Percentiles rank a stretch among this genome's conserved stretches.
phyloP scores from a whole-genome alignment of 108 stramenopile species.

The Discostella pseudostelligera region DNA sequence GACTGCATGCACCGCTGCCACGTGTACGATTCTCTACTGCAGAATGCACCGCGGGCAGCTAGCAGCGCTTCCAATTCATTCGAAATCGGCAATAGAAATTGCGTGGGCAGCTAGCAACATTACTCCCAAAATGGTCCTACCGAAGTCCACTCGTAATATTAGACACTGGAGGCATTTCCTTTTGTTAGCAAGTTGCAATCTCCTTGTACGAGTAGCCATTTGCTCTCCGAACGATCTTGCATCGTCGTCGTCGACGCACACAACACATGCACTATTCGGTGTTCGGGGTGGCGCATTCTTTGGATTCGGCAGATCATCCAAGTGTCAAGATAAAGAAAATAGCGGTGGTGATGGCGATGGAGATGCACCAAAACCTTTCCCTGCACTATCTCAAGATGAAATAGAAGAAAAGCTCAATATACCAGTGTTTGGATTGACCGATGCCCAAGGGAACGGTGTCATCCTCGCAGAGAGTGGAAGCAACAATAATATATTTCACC shows the following conservation, averaged over 20 bases:
- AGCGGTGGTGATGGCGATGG: constrained; percentile 30
- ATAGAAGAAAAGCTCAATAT: constrained; percentile 48
- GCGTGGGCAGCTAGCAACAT: neutral
- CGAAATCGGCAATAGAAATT: no score
- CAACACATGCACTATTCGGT: constrained; percentile 20
- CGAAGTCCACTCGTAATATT: neutral
- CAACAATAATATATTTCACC: constrained; percentile 41
- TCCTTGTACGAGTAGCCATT: constrained; percentile 9
- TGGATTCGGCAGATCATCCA: constrained; percentile 33
- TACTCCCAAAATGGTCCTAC: neutral
- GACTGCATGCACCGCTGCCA: no score
- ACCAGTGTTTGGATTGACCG: constrained; percentile 47
- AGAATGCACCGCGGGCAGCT: no score
- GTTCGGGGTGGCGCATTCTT: constrained; percentile 45
- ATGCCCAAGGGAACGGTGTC: constrained; percentile 45
- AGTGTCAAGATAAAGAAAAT: constrained; percentile 3
- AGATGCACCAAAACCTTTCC: constrained; percentile 35
- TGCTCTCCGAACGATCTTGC: constrained; percentile 8
- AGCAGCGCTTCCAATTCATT: no score
- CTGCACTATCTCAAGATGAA: constrained; percentile 44
- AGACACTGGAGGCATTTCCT: neutral
- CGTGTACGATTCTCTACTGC: no score
- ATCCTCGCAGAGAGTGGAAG: constrained; percentile 32
- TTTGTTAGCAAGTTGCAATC: neutral
- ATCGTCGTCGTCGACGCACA: neutral